phyloP scores from a whole-genome alignment of 805 yeast genomes.

The Schwanniomyces occidentalis region DNA sequence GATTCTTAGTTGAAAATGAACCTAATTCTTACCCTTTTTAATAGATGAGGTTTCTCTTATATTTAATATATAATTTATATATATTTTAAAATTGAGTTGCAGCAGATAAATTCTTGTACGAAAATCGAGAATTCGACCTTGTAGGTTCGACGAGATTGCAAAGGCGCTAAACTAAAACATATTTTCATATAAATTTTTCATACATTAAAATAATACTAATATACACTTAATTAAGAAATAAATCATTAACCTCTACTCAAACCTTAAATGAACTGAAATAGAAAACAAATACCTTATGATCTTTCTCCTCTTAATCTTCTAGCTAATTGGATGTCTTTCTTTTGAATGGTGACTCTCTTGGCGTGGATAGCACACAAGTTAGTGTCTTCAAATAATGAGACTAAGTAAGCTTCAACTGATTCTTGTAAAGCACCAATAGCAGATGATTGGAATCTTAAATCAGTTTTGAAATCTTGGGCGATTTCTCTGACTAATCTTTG shows the following conservation, averaged over 20 bases:
- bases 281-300: conserved; percentile 33
- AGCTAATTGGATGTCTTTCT: conserved; percentile 52
- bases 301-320: conserved; percentile 55
- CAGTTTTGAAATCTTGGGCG: conserved; percentile 51
- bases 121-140: too few relatives aligned
- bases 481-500: conserved; percentile 53
- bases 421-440: conserved; percentile 53
- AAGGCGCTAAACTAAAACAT: not conserved
- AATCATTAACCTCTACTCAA: conserved; percentile 4
- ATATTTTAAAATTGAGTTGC: too few relatives aligned
- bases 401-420: conserved; percentile 51
- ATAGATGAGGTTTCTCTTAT: too few relatives aligned
- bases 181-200: too few relatives aligned
- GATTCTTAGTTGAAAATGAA: conserved; percentile 41
- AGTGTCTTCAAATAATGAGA: conserved; percentile 49
- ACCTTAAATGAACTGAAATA: too few relatives aligned
- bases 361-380: conserved; percentile 54
- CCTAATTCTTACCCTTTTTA: conserved; percentile 45
- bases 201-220: too few relatives aligned
- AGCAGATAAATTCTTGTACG: too few relatives aligned
- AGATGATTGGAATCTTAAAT: conserved; percentile 50
- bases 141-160: too few relatives aligned
- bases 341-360: conserved; percentile 51
- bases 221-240: conserved; percentile 9
- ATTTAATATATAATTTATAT: too few relatives aligned